Conservation (phyloP, 371 early-diverging fungal genomes). For the Actinomortierella wolfii region DNA sequence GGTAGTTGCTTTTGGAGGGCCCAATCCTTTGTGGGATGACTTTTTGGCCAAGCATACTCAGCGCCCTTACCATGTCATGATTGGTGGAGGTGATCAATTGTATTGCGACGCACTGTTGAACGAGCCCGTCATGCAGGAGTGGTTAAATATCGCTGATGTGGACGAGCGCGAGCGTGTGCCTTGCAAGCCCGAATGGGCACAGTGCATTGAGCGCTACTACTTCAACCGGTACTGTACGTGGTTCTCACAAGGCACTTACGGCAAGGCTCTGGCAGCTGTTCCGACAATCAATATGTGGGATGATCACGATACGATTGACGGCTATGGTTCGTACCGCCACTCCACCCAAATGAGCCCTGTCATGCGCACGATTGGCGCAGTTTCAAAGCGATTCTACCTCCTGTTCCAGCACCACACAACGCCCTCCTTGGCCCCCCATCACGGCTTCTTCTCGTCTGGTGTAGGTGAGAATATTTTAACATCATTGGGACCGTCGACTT, state of each 20-base stretch:
- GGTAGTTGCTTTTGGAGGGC: conserved; percentile 58
- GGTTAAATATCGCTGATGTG: conserved; percentile 51
- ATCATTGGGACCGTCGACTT: conserved; percentile 72
- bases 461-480: conserved; percentile 56
- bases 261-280: conserved; percentile 68
- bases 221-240: conserved; percentile 74
- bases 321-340: conserved; percentile 85
- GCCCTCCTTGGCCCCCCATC: conserved; percentile 54
- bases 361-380: conserved; percentile 62
- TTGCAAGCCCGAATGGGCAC: conserved; percentile 59
- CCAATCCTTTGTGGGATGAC: conserved; percentile 81
- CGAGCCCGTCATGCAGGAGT: conserved; percentile 59
- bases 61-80: conserved; percentile 76
- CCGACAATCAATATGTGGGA: conserved; percentile 82
- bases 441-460: conserved; percentile 62
- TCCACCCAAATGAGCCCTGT: conserved; percentile 66
- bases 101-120: conserved; percentile 71
- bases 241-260: conserved; percentile 69
- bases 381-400: conserved; percentile 81
- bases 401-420: conserved; percentile 88
- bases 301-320: conserved; percentile 85
- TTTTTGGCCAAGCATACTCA: conserved; percentile 68
- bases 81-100: conserved; percentile 90
- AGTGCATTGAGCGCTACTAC: conserved; percentile 69
- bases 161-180: conserved; percentile 48